Evolutionary conservation across 129 eudicot genomes (phyloP).

Genomic region (Ambrosia trifida): DNA sequence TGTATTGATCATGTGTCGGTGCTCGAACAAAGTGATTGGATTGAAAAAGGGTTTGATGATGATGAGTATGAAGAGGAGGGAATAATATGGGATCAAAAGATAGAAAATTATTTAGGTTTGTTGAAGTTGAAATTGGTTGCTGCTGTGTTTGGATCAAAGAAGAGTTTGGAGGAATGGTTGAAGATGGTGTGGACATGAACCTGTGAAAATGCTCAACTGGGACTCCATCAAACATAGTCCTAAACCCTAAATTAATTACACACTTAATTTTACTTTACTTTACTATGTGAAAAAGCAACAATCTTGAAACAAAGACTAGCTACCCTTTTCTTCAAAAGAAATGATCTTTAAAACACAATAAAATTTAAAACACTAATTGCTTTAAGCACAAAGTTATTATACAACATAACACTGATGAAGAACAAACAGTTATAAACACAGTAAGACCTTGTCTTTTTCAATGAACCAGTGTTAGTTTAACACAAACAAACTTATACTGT

Average conservation of each 20-base stretch:
- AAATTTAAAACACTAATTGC: background rate
- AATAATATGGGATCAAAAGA: slow-evolving; percentile 42
- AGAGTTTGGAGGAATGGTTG: slow-evolving; percentile 41
- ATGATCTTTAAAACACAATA: too few relatives aligned
- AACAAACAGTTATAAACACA: background rate
- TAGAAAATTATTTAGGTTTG: slow-evolving; percentile 26
- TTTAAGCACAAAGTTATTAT: slow-evolving; percentile 21
- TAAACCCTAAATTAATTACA: slow-evolving; percentile 21
- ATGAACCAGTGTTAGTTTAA: background rate
- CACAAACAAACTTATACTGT: slow-evolving; percentile 8
- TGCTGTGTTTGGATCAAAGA: slow-evolving; percentile 35
- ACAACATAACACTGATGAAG: background rate
- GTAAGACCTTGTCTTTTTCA: slow-evolving; percentile 10
- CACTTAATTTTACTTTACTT: background rate
- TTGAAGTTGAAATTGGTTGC: slow-evolving; percentile 30
- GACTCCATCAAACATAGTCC: slow-evolving; percentile 69
- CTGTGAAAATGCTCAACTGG: slow-evolving; percentile 69
- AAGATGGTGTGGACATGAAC: slow-evolving; percentile 57
- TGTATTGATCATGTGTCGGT: slow-evolving; percentile 20
- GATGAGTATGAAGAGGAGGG: slow-evolving; percentile 37
- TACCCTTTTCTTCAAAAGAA: slow-evolving; percentile 10
- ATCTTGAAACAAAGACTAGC: slow-evolving; percentile 23
- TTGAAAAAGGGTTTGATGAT: slow-evolving; percentile 31
- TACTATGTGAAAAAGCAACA: slow-evolving; percentile 24
- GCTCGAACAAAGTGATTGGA: slow-evolving; percentile 22